Percentiles rank a stretch among this genome's conserved stretches.
phyloP scores from a whole-genome alignment of 345 rosid species.

The Aquilaria sinensis region DNA sequence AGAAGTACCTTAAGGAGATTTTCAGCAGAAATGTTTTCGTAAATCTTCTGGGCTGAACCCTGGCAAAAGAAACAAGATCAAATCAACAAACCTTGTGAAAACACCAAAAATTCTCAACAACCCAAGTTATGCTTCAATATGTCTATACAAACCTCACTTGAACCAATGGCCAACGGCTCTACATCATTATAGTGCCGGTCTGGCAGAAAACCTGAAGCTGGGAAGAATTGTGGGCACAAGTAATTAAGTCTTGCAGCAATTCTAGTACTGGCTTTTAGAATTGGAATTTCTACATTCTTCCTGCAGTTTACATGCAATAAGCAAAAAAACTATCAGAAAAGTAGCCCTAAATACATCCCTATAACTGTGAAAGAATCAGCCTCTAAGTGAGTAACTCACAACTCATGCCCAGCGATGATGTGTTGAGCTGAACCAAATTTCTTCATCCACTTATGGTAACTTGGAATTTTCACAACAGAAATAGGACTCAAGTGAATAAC shows the following conservation, averaged over 20 bases:
- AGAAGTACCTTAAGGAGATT: constrained; percentile 85
- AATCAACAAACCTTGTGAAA: constrained; percentile 7
- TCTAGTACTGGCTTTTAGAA: constrained; percentile 75
- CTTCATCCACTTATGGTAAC: constrained; percentile 78
- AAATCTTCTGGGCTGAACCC: constrained; percentile 30
- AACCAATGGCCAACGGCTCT: constrained; percentile 17
- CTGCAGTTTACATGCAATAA: constrained; percentile 28
- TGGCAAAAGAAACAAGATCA: constrained; percentile 20
- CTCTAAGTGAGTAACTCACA: constrained; percentile 32
- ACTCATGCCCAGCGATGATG: constrained; percentile 86
- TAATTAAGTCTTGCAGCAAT: constrained; percentile 78
- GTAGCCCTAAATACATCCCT: constrained; percentile 2
- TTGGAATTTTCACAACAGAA: constrained; percentile 44
- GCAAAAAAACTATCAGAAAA: constrained; percentile 10
- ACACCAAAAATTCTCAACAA: constrained; percentile 2
- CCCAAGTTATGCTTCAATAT: neutral
- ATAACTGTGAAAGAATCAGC: neutral
- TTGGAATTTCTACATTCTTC: constrained; percentile 77
- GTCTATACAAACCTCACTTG: constrained; percentile 42
- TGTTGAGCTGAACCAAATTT: constrained; percentile 66
- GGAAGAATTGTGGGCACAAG: constrained; percentile 94
- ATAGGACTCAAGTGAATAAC: constrained; percentile 81
- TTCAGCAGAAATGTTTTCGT: constrained; percentile 56
- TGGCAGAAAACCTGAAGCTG: constrained; percentile 81
- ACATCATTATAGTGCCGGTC: constrained; percentile 25